Evolutionary conservation across 2,329 filamentous ascomycete genomes (phyloP), one percentile per base, ranked within the genome.

Genomic region (Parafenestella ontariensis): DNA sequence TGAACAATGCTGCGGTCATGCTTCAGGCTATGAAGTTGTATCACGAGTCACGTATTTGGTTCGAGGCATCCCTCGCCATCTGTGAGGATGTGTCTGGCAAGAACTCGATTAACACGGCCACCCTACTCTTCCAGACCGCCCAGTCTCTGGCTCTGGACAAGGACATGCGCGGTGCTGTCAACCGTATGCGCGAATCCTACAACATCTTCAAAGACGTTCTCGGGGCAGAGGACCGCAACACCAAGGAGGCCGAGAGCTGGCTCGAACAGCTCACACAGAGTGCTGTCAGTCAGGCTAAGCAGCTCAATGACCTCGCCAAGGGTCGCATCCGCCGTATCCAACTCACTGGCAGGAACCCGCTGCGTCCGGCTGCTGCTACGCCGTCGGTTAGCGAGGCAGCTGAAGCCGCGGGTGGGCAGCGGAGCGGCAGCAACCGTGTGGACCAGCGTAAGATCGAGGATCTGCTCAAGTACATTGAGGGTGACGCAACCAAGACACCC

Each of bases 1-100:
- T 98, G 78, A 99, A 98, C 85, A 99, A 99, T 71, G 94, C 92
- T 18, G 95, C 95, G 7, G 95, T 99, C 56, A 99, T 99, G 95
- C 87, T 99, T 54, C 95, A 99, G 78, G 89, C 92, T 51, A 85
- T 97, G 67, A 96, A 98, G 82, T 88, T 90, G 57, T 99, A 96
- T 80, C 89, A 94, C 68, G 92, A 96, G 78, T 98, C 94, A 41
- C 89, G 95, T 46, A 83, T 94, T 59, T 99, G 95, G 95, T 99
- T 99, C 72, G 95, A 98, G 77, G 89, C 92, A 61, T 96, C 93
- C 9, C 86, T 98, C 46, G 84, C 86, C 39, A 89, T 98, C 58
- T 97, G 93, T 75, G 92, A 97, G 78, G 86, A 89, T 41, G 87
- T 97, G 4, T 96, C 94, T 62, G 95, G 95, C 70, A 89, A 90